Conservation (phyloP, 1,284 basidiomycete genomes). For the Spongiforma sp. region DNA sequence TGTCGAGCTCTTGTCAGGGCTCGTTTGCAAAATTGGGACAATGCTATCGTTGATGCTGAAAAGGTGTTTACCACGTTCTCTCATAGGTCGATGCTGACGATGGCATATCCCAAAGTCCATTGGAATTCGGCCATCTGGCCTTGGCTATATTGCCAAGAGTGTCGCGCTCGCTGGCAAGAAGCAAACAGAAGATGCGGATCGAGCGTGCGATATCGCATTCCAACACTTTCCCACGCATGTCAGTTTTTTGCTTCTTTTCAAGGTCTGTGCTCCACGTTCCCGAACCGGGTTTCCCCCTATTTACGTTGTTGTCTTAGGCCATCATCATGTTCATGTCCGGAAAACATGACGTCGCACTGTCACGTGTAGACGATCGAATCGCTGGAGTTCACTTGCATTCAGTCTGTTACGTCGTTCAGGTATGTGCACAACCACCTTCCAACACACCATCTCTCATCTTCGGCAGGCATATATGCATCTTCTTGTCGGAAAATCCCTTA, state of each 20-base stretch:
- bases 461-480: constrained; percentile 1
- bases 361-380: too few species aligned
- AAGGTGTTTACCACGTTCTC: too few species aligned
- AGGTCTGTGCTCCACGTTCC: not conserved
- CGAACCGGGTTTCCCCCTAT: accelerated
- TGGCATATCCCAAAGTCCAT: too few species aligned
- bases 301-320: not conserved
- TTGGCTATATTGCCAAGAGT: constrained; percentile 3
- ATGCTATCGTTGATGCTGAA: too few species aligned
- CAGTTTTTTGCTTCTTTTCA: not conserved
- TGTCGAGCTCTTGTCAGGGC: too few species aligned
- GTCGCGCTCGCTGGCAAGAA: not conserved
- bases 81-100: too few species aligned
- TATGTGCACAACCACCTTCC: accelerated
- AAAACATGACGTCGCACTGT: not conserved
- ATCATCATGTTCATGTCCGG: not conserved
- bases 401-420: not conserved
- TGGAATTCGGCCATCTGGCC: too few species aligned
- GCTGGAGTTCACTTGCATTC: not conserved
- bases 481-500: not conserved
- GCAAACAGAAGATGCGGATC: not conserved
- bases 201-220: not conserved
- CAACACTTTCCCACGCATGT: not conserved
- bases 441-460: not conserved
- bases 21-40: too few species aligned